Percentiles rank a stretch among this genome's conserved stretches.
phyloP scores from a whole-genome alignment of 805 yeast genomes.

The Ogataea saltuana region DNA sequence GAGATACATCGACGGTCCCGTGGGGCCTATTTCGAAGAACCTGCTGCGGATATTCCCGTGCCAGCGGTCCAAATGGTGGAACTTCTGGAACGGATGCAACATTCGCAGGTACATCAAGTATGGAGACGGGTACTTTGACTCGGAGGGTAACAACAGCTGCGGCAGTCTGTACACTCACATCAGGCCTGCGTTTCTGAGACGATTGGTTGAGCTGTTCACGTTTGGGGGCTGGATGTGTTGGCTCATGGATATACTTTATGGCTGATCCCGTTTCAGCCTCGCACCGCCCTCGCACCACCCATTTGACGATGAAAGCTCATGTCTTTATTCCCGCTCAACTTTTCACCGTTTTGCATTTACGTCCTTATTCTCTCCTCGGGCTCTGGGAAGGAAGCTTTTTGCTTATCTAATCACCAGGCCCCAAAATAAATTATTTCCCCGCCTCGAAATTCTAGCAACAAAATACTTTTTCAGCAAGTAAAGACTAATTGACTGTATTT shows the following conservation, averaged over 20 bases:
- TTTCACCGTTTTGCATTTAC: too few species aligned
- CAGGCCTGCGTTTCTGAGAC: slow-evolving; percentile 30
- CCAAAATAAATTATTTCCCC: too few species aligned
- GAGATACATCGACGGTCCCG: slow-evolving; percentile 90
- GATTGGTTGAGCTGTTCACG: slow-evolving; percentile 37
- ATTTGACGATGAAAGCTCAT: too few species aligned
- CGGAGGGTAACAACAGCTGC: slow-evolving; percentile 78
- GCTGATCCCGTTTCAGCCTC: too few species aligned
- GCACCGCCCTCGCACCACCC: too few species aligned
- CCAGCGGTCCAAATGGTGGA: slow-evolving; percentile 91
- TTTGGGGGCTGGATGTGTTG: slow-evolving; percentile 50
- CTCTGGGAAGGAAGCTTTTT: too few species aligned
- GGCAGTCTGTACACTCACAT: slow-evolving; percentile 44
- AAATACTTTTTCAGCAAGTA: too few species aligned
- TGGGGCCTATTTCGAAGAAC: slow-evolving; percentile 84
- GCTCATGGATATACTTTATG: slow-evolving; percentile 41
- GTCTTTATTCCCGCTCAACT: too few species aligned
- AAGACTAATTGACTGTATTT: too few species aligned
- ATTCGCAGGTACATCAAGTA: slow-evolving; percentile 69
- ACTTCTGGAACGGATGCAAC: slow-evolving; percentile 79
- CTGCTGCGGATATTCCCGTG: slow-evolving; percentile 71
- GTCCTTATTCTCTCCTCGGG: too few species aligned
- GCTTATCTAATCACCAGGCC: too few species aligned
- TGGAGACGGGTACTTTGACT: slow-evolving; percentile 82
- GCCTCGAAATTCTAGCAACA: too few species aligned